Percentiles rank a stretch among this genome's conserved stretches.
phyloP scores from a whole-genome alignment of 495 filamentous ascomycete species.

The Aspergillus taichungensis region DNA sequence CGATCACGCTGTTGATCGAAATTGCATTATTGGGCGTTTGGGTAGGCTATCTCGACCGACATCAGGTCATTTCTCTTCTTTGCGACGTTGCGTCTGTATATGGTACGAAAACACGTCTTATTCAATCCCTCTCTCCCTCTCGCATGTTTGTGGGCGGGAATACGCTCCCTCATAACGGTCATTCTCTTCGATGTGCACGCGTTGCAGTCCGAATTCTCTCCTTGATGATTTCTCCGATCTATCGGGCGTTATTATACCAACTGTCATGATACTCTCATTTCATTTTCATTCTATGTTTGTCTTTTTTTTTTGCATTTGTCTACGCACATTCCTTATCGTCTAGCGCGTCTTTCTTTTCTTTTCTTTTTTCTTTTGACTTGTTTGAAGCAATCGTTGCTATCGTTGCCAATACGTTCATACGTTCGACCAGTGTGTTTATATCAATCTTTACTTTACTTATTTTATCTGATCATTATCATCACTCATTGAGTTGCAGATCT shows the following conservation, averaged over 20 bases:
- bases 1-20: constrained; percentile 11
- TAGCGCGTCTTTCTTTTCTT: neutral
- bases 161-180: neutral
- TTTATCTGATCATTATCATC: too few species aligned
- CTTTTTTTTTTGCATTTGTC: neutral
- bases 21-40: constrained; percentile 40
- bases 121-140: constrained; percentile 18
- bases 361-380: neutral
- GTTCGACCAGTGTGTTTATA: too few species aligned
- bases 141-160: constrained; percentile 6
- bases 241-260: too few species aligned
- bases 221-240: constrained; percentile 4
- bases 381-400: neutral
- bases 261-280: too few species aligned
- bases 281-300: neutral
- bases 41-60: constrained; percentile 21
- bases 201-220: constrained; percentile 13
- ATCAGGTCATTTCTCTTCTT: constrained; percentile 12
- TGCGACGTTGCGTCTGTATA: constrained; percentile 9
- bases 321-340: too few species aligned
- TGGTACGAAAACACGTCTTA: constrained; percentile 14
- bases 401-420: constrained; percentile 1
- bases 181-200: constrained; percentile 3
- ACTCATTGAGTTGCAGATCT: too few species aligned
- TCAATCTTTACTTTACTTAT: too few species aligned